Base-by-base conservation (phyloP, 805 yeast genomes). In the Middelhovenomyces tepae region DNA sequence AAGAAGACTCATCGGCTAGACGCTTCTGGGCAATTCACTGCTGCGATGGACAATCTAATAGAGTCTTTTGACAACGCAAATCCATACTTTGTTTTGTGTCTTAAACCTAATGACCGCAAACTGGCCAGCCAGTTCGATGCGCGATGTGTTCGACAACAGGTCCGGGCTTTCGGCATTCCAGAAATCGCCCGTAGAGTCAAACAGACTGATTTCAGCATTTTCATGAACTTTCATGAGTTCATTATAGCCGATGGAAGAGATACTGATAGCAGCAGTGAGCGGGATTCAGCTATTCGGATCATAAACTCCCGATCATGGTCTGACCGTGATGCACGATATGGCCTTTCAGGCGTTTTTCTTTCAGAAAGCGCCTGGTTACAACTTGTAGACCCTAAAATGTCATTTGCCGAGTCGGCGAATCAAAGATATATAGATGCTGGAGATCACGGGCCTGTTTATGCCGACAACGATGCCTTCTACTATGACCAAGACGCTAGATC, bases 311-410 rank as follows among this genome's bases (percentile, higher is more conserved):
- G 48, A 18, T 49, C 52, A 1, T 59, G 64, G 64, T 47, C 51
- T 4, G 51, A 46, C 10, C 48, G 66, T 2, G 67, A 61, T 34
- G 61, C 56, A 2, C 37, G 53, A 10, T 50, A 47, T 10, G 67
- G 67, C 16, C 45, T 58, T 7, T 53, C 66, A 1, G 67, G 67
- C 6, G 54, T 61, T 4, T 60, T 61, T 28, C 36, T 61, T 16
- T 59, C 64, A 4, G 67, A 61, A 34, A 44, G 39, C 31, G 64
- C 62, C 2, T 61, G 67, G 67, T 48, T 57, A 11, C 53, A 54
- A 31, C 34, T 61, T 22, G 57, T 56, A 2, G 65, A 61, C 31
- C 64, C 65, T 4, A 46, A 53, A 7, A 43, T 47, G 47, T 42
- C 51, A 4, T 47, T 53, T 39, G 60, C 56, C 9, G 56, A 53